Evolutionary conservation across 2,329 filamentous ascomycete genomes (phyloP).

Genomic region (Aphanoascus verrucosus): DNA sequence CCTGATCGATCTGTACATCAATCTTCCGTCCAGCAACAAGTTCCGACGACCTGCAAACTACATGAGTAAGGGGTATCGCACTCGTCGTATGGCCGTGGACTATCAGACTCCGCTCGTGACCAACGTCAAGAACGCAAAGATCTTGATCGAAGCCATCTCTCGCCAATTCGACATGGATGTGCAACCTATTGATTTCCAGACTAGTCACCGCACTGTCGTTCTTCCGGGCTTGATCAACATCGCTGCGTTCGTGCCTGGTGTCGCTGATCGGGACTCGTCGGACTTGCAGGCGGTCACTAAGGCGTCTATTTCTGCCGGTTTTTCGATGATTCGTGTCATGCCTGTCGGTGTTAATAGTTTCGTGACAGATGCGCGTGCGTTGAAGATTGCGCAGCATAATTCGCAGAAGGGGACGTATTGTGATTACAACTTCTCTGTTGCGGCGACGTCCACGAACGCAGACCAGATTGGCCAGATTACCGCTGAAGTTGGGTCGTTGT

Average conservation of each 20-base stretch:
- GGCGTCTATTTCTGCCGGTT: slow-evolving; percentile 63
- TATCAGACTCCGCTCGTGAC: slow-evolving; percentile 95
- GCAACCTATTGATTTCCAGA: slow-evolving; percentile 77
- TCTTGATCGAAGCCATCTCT: slow-evolving; percentile 85
- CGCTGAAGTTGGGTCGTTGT: slow-evolving; percentile 65
- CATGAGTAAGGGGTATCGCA: slow-evolving; percentile 95
- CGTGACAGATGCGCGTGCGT: slow-evolving; percentile 59
- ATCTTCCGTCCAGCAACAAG: slow-evolving; percentile 95
- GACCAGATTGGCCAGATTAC: slow-evolving; percentile 63
- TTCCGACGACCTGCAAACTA: slow-evolving; percentile 95
- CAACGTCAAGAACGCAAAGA: slow-evolving; percentile 98
- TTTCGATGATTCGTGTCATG: slow-evolving; percentile 72
- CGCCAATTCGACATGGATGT: slow-evolving; percentile 79
- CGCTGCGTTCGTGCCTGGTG: slow-evolving; percentile 66
- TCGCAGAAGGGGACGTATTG: slow-evolving; percentile 57
- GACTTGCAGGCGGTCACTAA: slow-evolving; percentile 62
- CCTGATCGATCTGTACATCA: slow-evolving; percentile 97
- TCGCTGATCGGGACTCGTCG: slow-evolving; percentile 52
- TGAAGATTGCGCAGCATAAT: slow-evolving; percentile 62
- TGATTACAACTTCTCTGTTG: slow-evolving; percentile 71
- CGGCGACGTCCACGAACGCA: slow-evolving; percentile 61
- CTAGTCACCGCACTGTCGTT: slow-evolving; percentile 66
- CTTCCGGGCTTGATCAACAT: slow-evolving; percentile 69
- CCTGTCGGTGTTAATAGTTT: slow-evolving; percentile 62
- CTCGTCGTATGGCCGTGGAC: slow-evolving; percentile 94